Conservation (phyloP, 2,329 filamentous ascomycete genomes). For the Fusarium sublunatum region DNA sequence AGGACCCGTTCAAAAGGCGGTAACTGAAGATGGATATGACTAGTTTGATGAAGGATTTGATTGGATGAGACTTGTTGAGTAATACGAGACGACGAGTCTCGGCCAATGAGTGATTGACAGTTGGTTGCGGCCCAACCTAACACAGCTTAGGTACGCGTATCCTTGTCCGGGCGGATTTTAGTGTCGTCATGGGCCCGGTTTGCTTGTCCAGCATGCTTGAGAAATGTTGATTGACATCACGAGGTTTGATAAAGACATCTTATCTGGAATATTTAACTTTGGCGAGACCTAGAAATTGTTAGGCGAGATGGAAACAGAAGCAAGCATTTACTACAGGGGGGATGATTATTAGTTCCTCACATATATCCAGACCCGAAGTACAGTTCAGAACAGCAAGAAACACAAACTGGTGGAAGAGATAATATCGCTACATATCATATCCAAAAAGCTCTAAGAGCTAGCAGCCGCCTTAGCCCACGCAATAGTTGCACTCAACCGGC, state of each 20-base stretch:
- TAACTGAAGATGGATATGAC: constrained; percentile 31
- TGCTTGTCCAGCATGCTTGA: background rate
- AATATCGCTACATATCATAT: background rate
- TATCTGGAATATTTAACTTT: too few relatives aligned
- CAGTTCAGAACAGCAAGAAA: too few relatives aligned
- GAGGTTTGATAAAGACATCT: too few relatives aligned
- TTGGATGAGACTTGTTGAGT: constrained; percentile 3
- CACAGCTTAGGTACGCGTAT: constrained; percentile 14
- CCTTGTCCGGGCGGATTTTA: background rate
- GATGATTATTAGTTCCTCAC: too few relatives aligned
- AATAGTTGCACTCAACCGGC: constrained; percentile 4
- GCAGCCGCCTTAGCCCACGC: constrained; percentile 23
- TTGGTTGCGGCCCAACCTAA: constrained; percentile 34
- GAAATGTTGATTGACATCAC: background rate
- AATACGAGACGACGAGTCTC: background rate
- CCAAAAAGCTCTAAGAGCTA: background rate
- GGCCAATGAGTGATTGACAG: constrained; percentile 25
- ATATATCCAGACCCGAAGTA: too few relatives aligned
- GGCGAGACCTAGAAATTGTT: too few relatives aligned
- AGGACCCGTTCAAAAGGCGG: constrained; percentile 26
- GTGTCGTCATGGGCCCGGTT: background rate
- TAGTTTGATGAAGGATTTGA: constrained; percentile 1
- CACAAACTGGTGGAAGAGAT: too few relatives aligned
- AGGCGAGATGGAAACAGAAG: too few relatives aligned
- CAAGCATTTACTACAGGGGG: too few relatives aligned